Conservation (phyloP, 768 basidiomycete species). For the Pluteus cervinus region DNA sequence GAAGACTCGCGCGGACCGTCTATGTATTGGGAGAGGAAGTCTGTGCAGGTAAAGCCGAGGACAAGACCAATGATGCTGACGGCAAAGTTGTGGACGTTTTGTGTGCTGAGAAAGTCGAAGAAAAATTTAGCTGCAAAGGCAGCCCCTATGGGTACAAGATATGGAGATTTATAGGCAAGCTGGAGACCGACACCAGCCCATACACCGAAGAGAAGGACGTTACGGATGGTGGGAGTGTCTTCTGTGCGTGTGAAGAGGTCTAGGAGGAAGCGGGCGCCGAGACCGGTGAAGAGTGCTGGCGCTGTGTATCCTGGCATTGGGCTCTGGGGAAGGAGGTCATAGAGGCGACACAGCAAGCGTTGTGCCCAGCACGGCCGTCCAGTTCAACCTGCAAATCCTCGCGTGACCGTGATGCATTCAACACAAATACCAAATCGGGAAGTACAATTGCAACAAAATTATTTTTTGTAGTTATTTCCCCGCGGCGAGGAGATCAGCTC, state of each 20-base stretch:
- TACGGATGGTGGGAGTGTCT: slow-evolving; percentile 44
- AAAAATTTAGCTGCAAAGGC: slow-evolving; percentile 57
- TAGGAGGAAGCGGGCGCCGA: slow-evolving; percentile 66
- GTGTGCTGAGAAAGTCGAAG: slow-evolving; percentile 50
- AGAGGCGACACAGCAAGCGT: no score
- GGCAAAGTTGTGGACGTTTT: slow-evolving; percentile 49
- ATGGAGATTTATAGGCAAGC: slow-evolving; percentile 50
- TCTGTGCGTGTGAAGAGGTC: slow-evolving; percentile 47
- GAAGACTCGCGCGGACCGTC: slow-evolving; percentile 38
- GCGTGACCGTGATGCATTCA: no score
- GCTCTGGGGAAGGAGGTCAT: no score
- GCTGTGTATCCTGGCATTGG: slow-evolving; percentile 46
- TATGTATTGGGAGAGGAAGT: slow-evolving; percentile 61
- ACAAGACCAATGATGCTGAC: slow-evolving; percentile 62
- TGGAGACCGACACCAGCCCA: slow-evolving; percentile 76
- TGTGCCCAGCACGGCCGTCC: neutral
- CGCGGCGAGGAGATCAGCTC: slow-evolving; percentile 6
- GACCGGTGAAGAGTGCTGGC: slow-evolving; percentile 65
- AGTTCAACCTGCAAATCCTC: no score
- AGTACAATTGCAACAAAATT: no score
- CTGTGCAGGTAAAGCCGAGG: slow-evolving; percentile 65
- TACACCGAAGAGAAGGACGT: slow-evolving; percentile 62
- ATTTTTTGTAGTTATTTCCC: no score
- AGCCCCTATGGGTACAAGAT: slow-evolving; percentile 51
- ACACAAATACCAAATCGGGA: no score